Evolutionary conservation across 2,329 filamentous ascomycete species (phyloP).

Genomic region (Seiridium cupressi): DNA sequence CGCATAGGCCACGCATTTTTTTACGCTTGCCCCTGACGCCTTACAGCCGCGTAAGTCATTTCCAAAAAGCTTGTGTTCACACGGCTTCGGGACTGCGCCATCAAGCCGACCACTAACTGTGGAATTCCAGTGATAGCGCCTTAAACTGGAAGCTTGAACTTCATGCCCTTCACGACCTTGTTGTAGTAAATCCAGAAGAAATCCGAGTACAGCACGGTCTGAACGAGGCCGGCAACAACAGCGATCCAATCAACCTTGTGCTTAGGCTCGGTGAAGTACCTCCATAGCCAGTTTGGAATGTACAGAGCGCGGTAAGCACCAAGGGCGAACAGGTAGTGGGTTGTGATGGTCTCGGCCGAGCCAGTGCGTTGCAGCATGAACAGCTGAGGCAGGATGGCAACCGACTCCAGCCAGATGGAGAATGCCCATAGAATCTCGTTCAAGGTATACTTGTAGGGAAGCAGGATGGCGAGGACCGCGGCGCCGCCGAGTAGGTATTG

Average conservation of each 20-base stretch:
- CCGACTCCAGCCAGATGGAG: conserved; percentile 95
- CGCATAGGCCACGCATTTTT: background rate
- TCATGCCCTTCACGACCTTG: conserved; percentile 87
- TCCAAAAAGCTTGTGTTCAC: background rate
- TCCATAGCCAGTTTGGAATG: conserved; percentile 98
- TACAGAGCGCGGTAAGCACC: conserved; percentile 91
- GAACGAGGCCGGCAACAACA: conserved; percentile 83
- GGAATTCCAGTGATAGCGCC: background rate
- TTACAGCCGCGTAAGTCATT: too few species aligned
- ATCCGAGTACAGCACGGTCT: conserved; percentile 95
- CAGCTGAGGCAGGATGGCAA: conserved; percentile 93
- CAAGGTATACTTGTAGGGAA: conserved; percentile 80
- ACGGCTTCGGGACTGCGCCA: too few species aligned
- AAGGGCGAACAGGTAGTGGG: conserved; percentile 93
- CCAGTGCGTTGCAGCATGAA: conserved; percentile 98
- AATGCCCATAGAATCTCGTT: conserved; percentile 95
- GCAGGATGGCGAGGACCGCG: conserved; percentile 73
- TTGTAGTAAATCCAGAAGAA: conserved; percentile 99
- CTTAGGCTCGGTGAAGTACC: conserved; percentile 72
- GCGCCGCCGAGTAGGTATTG: conserved; percentile 88
- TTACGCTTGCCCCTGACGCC: background rate
- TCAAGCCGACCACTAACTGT: too few species aligned
- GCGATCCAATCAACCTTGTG: conserved; percentile 82
- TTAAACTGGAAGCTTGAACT: conserved; percentile 82
- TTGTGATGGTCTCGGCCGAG: conserved; percentile 98